Base-by-base conservation (phyloP, 176 grass and related monocot species). In the Aegilops tauschii region DNA sequence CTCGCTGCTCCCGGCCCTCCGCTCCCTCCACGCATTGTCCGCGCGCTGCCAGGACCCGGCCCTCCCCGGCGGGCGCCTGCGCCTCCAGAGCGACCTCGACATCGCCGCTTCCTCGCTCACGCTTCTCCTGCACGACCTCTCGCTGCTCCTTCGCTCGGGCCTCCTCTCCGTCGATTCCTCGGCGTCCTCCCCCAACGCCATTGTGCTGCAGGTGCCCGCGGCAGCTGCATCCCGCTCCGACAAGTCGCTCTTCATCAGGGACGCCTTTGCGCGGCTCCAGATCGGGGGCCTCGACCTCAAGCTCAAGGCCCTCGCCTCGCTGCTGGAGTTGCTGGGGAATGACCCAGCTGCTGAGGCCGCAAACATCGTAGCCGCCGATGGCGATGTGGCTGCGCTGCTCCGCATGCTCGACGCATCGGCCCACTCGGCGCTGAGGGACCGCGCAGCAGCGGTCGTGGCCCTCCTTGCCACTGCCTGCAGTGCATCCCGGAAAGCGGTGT, bases 11-110 rank as follows among this genome's bases (percentile, higher is more conserved):
- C 79, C 90, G 31, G 68, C 66, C 13, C 92, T 97, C 65, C 86
- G 87, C 39, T 88, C 80, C 73, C 90, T 97, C 39, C 83, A 73
- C 61, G 80, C 77, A 8, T 90, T 97, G 21, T 91, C 90, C 76
- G 64, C 81, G 14, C 90, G 88, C 65, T 94, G 90, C 84, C 88
- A 89, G 47, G 90, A 97, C 77, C 86, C 90, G 4, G 79, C 90
- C 4, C 90, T 97, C 45, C 92, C 95, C 1, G 50, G 62, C 28
- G 92, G 92, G 0, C 91, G 91, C 37, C 95, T 97, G 31, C 86
- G 84, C 65, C 80, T 97, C 31, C 92, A 97, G 86, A 92, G 90
- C 81, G 92, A 97, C 87, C 84, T 97, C n/a, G 92, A 97, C 88
- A 89, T 97, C 37, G 86, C 84, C 2, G 83, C 95, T 23, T 91